Evolutionary conservation across 2,329 filamentous ascomycete species (phyloP).

Genomic region (Sporothrix mexicana): DNA sequence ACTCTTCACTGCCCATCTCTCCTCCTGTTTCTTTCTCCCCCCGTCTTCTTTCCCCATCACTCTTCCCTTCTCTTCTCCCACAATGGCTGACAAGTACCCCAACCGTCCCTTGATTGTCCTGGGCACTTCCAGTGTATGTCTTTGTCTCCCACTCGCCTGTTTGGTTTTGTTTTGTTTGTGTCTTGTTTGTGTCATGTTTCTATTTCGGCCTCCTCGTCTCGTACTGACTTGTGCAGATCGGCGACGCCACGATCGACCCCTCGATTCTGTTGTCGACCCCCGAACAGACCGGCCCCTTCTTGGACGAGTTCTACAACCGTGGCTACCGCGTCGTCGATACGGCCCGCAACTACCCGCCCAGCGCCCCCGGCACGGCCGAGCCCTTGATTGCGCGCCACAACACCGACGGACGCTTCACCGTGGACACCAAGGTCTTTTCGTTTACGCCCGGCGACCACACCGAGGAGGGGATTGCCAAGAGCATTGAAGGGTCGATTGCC

Average conservation of each 20-base stretch:
- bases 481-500: constrained; percentile 45
- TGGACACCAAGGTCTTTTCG: constrained; percentile 48
- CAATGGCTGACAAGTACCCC: constrained; percentile 17
- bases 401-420: constrained; percentile 43
- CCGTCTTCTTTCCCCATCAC: neutral
- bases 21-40: neutral
- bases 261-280: constrained; percentile 33
- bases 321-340: constrained; percentile 45
- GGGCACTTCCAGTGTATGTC: constrained; percentile 17
- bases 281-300: constrained; percentile 40
- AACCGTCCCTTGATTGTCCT: constrained; percentile 22
- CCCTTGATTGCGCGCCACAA: constrained; percentile 42
- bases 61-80: neutral
- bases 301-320: constrained; percentile 40
- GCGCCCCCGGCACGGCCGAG: constrained; percentile 43
- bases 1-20: neutral
- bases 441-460: constrained; percentile 41
- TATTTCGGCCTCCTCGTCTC: no score
- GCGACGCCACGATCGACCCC: neutral
- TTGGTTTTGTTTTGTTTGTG: no score
- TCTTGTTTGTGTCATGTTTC: no score
- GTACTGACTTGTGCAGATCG: constrained; percentile 20
- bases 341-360: constrained; percentile 43
- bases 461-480: constrained; percentile 41
- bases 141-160: neutral